Evolutionary conservation across 805 yeast genomes (phyloP).

Genomic region (Kuraishia hungarica): DNA sequence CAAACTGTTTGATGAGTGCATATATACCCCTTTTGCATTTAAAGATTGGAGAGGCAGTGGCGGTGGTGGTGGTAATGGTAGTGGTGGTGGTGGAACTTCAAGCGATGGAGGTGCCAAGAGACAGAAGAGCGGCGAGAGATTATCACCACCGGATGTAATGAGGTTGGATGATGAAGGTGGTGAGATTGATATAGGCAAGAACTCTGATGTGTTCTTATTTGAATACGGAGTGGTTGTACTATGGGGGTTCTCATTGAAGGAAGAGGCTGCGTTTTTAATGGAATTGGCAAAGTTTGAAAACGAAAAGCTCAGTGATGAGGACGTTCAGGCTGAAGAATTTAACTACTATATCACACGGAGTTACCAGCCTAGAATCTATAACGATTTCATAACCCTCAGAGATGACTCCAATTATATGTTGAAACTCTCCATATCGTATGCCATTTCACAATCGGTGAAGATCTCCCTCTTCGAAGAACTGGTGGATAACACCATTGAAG

Average conservation of each 20-base stretch:
- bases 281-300: slow-evolving; percentile 88
- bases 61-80: slow-evolving; percentile 5
- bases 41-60: slow-evolving; percentile 62
- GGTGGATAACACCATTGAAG: slow-evolving; percentile 94
- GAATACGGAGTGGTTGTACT: slow-evolving; percentile 96
- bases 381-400: slow-evolving; percentile 87
- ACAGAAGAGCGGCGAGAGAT: slow-evolving; percentile 11
- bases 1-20: slow-evolving; percentile 86
- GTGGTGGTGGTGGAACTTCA: not conserved
- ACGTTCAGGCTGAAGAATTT: slow-evolving; percentile 90
- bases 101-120: slow-evolving; percentile 5
- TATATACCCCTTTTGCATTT: slow-evolving; percentile 83
- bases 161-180: slow-evolving; percentile 92
- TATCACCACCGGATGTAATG: slow-evolving; percentile 32
- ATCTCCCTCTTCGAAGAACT: slow-evolving; percentile 92
- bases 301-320: slow-evolving; percentile 86
- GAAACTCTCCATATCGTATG: slow-evolving; percentile 89
- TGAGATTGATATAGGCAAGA: slow-evolving; percentile 78
- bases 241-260: slow-evolving; percentile 89
- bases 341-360: slow-evolving; percentile 90
- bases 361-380: slow-evolving; percentile 92
- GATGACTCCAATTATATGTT: slow-evolving; percentile 89
- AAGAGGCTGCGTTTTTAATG: slow-evolving; percentile 71
- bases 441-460: slow-evolving; percentile 91
- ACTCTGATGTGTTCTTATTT: slow-evolving; percentile 76